Evolutionary conservation across 768 basidiomycete genomes (phyloP), one percentile per base, ranked within the genome.

Genomic region (Calocera cornea): DNA sequence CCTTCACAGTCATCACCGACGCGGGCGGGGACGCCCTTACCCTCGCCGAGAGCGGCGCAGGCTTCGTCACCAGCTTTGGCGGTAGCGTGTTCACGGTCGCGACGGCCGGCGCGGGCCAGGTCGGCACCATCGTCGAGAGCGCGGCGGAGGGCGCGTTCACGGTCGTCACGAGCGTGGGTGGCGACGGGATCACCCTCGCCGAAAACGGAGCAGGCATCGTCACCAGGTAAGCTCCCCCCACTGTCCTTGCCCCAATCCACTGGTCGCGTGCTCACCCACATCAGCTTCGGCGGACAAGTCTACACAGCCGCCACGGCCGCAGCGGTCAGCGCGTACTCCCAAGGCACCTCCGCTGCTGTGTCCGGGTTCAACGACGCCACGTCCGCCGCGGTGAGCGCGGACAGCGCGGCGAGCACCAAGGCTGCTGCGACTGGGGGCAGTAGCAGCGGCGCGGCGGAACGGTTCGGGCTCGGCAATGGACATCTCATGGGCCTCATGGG

Each of bases 21-120:
- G 80, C 73, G 11, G 87, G 85, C 7, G 87, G 86, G 12, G 71
- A 79, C 49, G 87, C 81, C 0, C 75, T 87, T 67, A 88, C 87
- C 0, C 79, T 89, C 22, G 86, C 85, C 31, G 44, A 80, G 72
- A 72, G 74, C 17, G 77, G 78, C 17, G 67, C 34, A 7, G 67
- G 67, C 19, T 41, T 65, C 40, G 78, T 76, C 8, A 86, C 85
- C 33, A 80, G 82, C 22, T 80, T 79, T 69, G 83, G 80, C 29
- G 86, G 86, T 38, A 80, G 81, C 8, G 73, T 81, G 1, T 86
- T 80, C 74, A 85, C 82, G 17, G 78, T 81, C 24, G 81, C 82
- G 10, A 73, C 72, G 8, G 66, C 64, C 1, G 63, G 29, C 10
- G 44, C 44, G 22, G 69, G 40, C 40, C 50, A 41, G 31, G 66